phyloP scores from a whole-genome alignment of 768 basidiomycete species.

The Boletellus sp. region DNA sequence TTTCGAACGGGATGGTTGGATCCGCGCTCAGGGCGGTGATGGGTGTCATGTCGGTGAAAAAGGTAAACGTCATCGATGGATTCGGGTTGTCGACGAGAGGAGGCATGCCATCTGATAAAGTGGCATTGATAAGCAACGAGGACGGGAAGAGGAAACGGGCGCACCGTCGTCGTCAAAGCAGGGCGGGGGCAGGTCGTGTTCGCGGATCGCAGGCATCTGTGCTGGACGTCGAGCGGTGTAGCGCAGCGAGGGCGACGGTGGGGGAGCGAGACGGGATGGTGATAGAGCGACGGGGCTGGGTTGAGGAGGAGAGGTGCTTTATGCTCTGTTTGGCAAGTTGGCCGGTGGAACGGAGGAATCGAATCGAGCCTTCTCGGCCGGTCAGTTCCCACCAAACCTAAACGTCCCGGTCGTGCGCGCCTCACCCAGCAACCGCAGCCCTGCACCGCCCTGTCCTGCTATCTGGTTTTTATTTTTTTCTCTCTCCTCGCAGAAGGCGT shows the following conservation, averaged over 20 bases:
- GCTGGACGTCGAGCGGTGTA: not conserved
- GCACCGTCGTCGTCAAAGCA: conserved; percentile 38
- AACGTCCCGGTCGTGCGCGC: conserved; percentile 12
- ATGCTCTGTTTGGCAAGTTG: conserved; percentile 35
- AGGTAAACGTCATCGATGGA: conserved; percentile 57
- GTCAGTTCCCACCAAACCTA: conserved; percentile 28
- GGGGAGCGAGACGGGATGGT: conserved; percentile 18
- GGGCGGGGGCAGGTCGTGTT: conserved; percentile 23
- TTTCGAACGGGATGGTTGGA: conserved; percentile 33
- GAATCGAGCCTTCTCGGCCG: conserved; percentile 20
- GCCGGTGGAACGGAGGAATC: conserved; percentile 29
- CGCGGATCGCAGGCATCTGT: conserved; percentile 26
- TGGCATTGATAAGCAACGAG: conserved; percentile 7
- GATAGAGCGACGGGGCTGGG: conserved; percentile 27
- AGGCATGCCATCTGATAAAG: conserved; percentile 44
- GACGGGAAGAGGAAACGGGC: not conserved
- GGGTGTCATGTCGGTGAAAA: conserved; percentile 57
- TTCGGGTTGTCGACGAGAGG: conserved; percentile 52
- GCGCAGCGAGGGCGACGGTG: not conserved
- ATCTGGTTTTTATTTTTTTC: no score
- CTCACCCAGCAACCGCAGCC: conserved; percentile 5
- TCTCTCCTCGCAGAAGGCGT: not conserved
- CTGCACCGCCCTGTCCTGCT: not conserved
- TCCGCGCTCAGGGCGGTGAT: conserved; percentile 43
- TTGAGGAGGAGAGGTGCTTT: conserved; percentile 27